Evolutionary conservation across 2,329 filamentous ascomycete species (phyloP).

Genomic region (Alternaria ethzedia): DNA sequence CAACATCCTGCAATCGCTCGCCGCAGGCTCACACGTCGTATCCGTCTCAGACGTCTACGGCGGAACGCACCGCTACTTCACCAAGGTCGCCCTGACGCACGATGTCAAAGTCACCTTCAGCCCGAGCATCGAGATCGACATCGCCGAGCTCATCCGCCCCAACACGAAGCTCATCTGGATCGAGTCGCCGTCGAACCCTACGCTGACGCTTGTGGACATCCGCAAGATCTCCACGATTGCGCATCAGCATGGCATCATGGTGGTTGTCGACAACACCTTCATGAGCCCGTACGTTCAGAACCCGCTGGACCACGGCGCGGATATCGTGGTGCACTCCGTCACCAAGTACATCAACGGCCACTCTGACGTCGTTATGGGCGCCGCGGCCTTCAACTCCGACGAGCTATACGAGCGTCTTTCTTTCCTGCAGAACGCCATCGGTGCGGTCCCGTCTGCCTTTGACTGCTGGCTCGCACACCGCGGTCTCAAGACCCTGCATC

Average conservation of each 20-base stretch:
- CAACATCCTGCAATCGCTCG: conserved; percentile 89
- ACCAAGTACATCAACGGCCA: conserved; percentile 99
- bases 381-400: conserved; percentile 91
- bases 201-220: conserved; percentile 91
- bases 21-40: conserved; percentile 89
- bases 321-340: conserved; percentile 95
- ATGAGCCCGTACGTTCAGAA: conserved; percentile 96
- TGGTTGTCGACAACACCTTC: conserved; percentile 99
- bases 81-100: conserved; percentile 93
- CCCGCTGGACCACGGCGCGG: conserved; percentile 90
- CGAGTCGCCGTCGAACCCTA: conserved; percentile 93
- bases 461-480: conserved; percentile 98
- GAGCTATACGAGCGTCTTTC: conserved; percentile 76
- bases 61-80: conserved; percentile 98
- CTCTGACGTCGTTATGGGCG: conserved; percentile 95
- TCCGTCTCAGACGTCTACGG: conserved; percentile 98
- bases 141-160: conserved; percentile 81
- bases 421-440: conserved; percentile 97
- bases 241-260: conserved; percentile 85
- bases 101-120: conserved; percentile 95
- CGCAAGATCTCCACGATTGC: conserved; percentile 81
- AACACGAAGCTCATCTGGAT: conserved; percentile 98
- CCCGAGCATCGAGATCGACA: conserved; percentile 87
- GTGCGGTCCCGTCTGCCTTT: conserved; percentile 91
- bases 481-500: conserved; percentile 93